Base-by-base conservation (phyloP, 2,329 filamentous ascomycete genomes). In the Fusarium liriodendri region DNA sequence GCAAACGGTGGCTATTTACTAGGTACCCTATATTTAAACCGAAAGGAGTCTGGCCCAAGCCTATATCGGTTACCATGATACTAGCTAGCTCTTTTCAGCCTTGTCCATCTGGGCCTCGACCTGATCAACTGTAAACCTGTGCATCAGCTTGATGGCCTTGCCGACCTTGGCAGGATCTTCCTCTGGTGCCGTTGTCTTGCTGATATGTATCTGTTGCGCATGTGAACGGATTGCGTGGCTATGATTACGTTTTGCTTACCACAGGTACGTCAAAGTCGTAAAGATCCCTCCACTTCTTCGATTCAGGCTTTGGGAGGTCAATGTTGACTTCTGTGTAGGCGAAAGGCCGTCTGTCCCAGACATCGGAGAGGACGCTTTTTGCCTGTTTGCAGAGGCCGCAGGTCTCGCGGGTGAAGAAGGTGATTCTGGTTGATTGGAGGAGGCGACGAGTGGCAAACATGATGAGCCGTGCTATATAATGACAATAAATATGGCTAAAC, bases 181-280 rank as follows among this genome's bases (percentile, higher is more conserved):
- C 61, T 87, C 85, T 13, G 84, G 84, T 1, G 85, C 81, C 9
- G 82, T 83, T 13, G 84, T 83, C 75, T 89, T 91, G 83, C 90
- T 91, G 70, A 95, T 85, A 69, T 91, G 89, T 72, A 91, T 89
- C 89, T 91, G 18, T n/a, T 47, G n/a, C 22, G 20, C 11, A 32
- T 25, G 37, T 67, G 61, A 71, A 62, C 29, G 61, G 20, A 18
- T 22, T 14, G 3, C 6, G 16, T 11, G 13, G 4, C 25, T 5
- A 5, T n/a, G 32, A 22, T 16, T 20, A 54, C 6, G 9, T 11
- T 10, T 13, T 37, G 82, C 87, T 78, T 85, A 95, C 93, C 78
- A 95, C 94, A 0, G 94, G 94, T 9, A 94, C 93, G 76, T 96
- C 94, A 80, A 95, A 94, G 67, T 95, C 93, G 79, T 96, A 96